Percentiles rank a stretch among this genome's conserved stretches.
These are phyloP conservation scores for Crithidia expoeki DNA, from an alignment of 208 protist genomes.

Conservation along the genomic window DNA sequence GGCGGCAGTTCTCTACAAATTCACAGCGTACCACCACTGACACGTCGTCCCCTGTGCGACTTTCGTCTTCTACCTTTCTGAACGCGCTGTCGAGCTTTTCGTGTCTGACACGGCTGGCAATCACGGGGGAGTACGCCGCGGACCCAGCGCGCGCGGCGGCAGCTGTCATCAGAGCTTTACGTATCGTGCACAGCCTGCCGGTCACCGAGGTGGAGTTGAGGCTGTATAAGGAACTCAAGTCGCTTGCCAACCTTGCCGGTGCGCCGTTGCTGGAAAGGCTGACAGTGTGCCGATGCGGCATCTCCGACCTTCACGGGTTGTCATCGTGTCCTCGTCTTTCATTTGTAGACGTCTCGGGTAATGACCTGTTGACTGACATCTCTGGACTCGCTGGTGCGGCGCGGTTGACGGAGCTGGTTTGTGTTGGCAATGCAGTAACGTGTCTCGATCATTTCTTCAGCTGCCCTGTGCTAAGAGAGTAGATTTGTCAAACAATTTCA, in stretches of 20 bases:
- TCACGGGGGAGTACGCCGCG: conserved; percentile 10
- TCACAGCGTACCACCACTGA: neutral
- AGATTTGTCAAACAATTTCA: neutral
- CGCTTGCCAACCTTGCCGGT: conserved; percentile 2
- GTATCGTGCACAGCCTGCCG: neutral
- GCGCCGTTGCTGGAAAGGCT: conserved; percentile 5
- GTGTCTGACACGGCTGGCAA: neutral
- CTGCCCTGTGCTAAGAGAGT: neutral
- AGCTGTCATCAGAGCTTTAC: neutral
- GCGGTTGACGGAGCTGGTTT: neutral
- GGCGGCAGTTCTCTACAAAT: neutral
- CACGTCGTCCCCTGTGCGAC: neutral
- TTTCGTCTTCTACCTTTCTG: conserved; percentile 14
- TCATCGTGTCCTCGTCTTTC: neutral
- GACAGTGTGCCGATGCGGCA: neutral
- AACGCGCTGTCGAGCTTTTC: conserved; percentile 14
- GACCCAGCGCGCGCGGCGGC: neutral
- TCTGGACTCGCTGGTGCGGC: conserved; percentile 12
- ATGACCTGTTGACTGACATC: neutral
- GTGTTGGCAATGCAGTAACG: neutral
- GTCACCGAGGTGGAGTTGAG: conserved; percentile 4
- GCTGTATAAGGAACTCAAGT: neutral
- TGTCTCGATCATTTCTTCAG: neutral
- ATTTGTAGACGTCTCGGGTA: conserved; percentile 8
- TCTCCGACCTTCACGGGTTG: neutral